Conservation (phyloP, 2,329 filamentous ascomycete species). For the Elsinoe batatas region DNA sequence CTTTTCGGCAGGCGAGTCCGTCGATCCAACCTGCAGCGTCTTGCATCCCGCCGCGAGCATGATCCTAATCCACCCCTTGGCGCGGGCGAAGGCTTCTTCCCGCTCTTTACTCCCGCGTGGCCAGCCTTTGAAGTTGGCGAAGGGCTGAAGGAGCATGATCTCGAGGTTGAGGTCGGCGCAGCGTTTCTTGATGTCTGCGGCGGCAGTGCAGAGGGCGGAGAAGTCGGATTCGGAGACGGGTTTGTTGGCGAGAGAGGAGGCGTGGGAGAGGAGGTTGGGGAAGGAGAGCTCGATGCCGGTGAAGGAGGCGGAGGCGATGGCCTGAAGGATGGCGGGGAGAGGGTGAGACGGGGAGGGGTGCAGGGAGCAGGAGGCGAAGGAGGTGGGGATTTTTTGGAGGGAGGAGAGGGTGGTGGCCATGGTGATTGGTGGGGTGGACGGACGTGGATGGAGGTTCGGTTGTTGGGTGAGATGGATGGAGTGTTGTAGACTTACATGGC, state of each 20-base stretch:
- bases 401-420: slow-evolving; percentile 21
- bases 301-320: slow-evolving; percentile 57
- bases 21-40: slow-evolving; percentile 59
- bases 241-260: slow-evolving; percentile 35
- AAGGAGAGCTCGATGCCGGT: slow-evolving; percentile 63
- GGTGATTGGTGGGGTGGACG: neutral
- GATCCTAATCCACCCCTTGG: slow-evolving; percentile 57
- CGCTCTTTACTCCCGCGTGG: slow-evolving; percentile 46
- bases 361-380: slow-evolving; percentile 49
- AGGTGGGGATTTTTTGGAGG: slow-evolving; percentile 37
- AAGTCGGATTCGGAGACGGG: slow-evolving; percentile 51
- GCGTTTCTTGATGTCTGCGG: slow-evolving; percentile 44
- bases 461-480: neutral
- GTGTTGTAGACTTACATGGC: neutral
- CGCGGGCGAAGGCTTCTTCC: slow-evolving; percentile 52
- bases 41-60: slow-evolving; percentile 62
- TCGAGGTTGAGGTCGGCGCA: slow-evolving; percentile 46
- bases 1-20: slow-evolving; percentile 48
- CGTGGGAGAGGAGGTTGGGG: slow-evolving; percentile 59
- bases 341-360: slow-evolving; percentile 40
- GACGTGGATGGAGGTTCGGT: neutral
- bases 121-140: slow-evolving; percentile 71
- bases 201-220: slow-evolving; percentile 46
- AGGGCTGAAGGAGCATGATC: slow-evolving; percentile 65
- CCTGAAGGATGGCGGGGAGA: slow-evolving; percentile 50